Evolutionary conservation across 2,329 filamentous ascomycete species (phyloP).

Genomic region (Cercospora zeina): DNA sequence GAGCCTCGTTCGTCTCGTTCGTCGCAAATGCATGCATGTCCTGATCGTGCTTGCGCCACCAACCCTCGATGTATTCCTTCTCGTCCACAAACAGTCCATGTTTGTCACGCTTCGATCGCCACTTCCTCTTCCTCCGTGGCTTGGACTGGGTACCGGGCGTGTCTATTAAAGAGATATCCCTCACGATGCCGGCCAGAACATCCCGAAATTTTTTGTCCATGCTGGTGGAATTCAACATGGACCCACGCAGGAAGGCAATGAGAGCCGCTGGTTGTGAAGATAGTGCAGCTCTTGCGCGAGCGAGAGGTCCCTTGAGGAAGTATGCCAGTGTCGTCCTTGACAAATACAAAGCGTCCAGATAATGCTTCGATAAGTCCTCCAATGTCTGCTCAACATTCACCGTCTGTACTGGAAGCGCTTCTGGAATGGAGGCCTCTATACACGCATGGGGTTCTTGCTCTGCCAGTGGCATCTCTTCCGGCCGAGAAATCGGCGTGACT

Average conservation of each 20-base stretch:
- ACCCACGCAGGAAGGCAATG: slow-evolving; percentile 63
- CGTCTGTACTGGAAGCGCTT: not conserved
- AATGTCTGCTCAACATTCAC: slow-evolving; percentile 25
- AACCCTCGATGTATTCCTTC: slow-evolving; percentile 63
- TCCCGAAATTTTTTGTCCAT: slow-evolving; percentile 81
- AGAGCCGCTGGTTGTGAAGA: slow-evolving; percentile 64
- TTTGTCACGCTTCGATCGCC: slow-evolving; percentile 63
- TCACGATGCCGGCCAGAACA: slow-evolving; percentile 64
- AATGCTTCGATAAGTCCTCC: slow-evolving; percentile 40
- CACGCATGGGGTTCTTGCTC: not conserved
- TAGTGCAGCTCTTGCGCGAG: slow-evolving; percentile 70
- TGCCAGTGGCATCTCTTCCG: not conserved
- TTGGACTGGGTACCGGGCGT: slow-evolving; percentile 32
- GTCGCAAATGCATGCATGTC: slow-evolving; percentile 36
- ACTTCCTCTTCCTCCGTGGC: slow-evolving; percentile 58
- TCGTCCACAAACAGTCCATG: slow-evolving; percentile 69
- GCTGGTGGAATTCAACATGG: slow-evolving; percentile 48
- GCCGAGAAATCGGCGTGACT: not conserved
- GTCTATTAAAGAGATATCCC: slow-evolving; percentile 48
- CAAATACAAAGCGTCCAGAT: slow-evolving; percentile 51
- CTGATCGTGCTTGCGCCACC: slow-evolving; percentile 66
- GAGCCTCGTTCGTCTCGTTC: slow-evolving; percentile 54
- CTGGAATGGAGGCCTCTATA: not conserved
- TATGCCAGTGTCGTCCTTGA: slow-evolving; percentile 73
- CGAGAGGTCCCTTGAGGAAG: slow-evolving; percentile 79